Base-by-base conservation (phyloP, 2,329 filamentous ascomycete species). In the Colletotrichum incanum region DNA sequence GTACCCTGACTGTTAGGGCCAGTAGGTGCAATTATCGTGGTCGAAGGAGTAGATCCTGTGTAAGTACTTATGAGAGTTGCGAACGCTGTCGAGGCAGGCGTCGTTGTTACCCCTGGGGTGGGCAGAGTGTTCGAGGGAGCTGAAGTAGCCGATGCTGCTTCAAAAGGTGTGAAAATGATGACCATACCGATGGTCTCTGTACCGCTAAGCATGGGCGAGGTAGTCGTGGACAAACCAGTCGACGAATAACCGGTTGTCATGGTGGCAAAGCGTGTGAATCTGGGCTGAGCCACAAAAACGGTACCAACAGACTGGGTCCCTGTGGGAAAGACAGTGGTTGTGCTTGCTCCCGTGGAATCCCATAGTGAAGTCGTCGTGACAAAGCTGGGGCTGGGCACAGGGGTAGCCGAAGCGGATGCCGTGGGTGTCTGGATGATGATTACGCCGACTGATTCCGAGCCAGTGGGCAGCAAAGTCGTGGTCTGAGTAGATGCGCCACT, bases 31-130 rank as follows among this genome's bases (percentile, higher is more conserved):
- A 72, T 39, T 3, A 66, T 72, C 20, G 62, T 70, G 11, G 66
- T 72, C 23, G 59, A 55, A 3, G 60, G 70, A 23, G 54, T 49
- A 18, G 45, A 39, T 9, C 66, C 70, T 4, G 37, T 43, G 49
- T 71, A 72, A 5, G 59, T 70, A 60, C 66, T 70, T 34, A 70
- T 47, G 7, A 72, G 52, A 9, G 70, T 72, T 23, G 61, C 67
- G 20, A 56, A 60, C 1, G 43, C 37, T 12, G 65, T 34, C 8
- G 55, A 41, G 23, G 18, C 9, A 8, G 43, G n/a, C 9, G 49
- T 18, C 1, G 67, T 47, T 3, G 23, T 16, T 31, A 47, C 28
- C 9, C 47, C 67, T 14, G 55, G 14, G 8, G 47, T 47, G 1
- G 67, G 20, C 4, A 39, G 23, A 1, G 6, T 7, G n/a, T 34